phyloP scores from a whole-genome alignment of 306 rosid genomes.

The Medicago ruthenica region DNA sequence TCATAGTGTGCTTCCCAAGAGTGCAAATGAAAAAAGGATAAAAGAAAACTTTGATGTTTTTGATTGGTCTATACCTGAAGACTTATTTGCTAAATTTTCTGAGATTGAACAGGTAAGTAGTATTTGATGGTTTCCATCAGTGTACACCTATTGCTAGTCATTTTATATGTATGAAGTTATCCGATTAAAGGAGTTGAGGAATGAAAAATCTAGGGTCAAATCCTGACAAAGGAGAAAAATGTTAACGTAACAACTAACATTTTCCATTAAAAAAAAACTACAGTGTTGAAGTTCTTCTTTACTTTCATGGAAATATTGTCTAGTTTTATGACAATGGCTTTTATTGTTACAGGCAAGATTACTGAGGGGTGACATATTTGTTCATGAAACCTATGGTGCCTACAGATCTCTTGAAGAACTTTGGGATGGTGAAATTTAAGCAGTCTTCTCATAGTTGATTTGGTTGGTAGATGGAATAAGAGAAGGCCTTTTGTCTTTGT shows the following conservation, averaged over 20 bases:
- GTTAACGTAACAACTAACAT: too few relatives aligned
- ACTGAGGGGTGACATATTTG: conserved; percentile 49
- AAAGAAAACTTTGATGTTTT: conserved; percentile 69
- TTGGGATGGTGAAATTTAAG: conserved; percentile 87
- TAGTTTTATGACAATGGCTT: conserved; percentile 27
- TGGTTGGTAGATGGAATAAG: not conserved
- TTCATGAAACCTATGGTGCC: conserved; percentile 62
- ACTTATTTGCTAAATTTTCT: conserved; percentile 58
- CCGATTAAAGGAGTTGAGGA: too few relatives aligned
- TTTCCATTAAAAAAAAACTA: too few relatives aligned
- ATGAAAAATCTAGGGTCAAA: too few relatives aligned
- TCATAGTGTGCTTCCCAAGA: conserved; percentile 81
- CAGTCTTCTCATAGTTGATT: not conserved
- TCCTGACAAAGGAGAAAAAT: too few relatives aligned
- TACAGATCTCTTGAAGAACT: conserved; percentile 63
- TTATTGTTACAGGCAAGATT: conserved; percentile 65
- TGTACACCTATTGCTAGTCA: too few relatives aligned
- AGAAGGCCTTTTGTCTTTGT: conserved; percentile 15
- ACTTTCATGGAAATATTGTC: conserved; percentile 1
- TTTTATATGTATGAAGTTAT: too few relatives aligned
- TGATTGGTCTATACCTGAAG: conserved; percentile 73
- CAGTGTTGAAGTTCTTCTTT: too few relatives aligned
- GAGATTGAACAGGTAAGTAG: conserved; percentile 61
- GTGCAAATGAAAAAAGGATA: conserved; percentile 66
- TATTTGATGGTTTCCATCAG: not conserved